Base-by-base conservation (phyloP, 1,284 basidiomycete species). In the Cutaneotrichosporon sp. region DNA sequence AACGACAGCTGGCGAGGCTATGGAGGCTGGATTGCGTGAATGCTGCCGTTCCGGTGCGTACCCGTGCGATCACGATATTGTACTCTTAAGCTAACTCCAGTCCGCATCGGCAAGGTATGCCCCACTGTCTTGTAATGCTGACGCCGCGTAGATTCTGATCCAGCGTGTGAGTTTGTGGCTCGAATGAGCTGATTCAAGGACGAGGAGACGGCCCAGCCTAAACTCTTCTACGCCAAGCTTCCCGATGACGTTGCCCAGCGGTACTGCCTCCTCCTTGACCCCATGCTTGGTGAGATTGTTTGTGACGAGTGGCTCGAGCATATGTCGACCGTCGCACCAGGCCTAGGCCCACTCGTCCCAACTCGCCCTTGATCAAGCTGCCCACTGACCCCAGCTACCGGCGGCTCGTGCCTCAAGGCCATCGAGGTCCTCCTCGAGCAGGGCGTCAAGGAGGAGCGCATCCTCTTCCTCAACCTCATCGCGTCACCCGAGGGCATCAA, bases 331-430 rank as follows among this genome's bases (percentile, higher is more conserved):
- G 26, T 26, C 26, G 26, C 26, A 26, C 26, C 26, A 26, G 26
- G 26, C 26, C 26, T 26, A 26, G 26, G 26, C 26, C 26, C 26
- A 26, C 2, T 26, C 26, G 26, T 26, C 26, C 26, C 26, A 26
- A 26, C 3, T 26, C 26, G 26, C 26, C 26, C 26, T 26, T 26
- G 26, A 26, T 3, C 26, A 26, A 26, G 26, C 26, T 26, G 26
- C 26, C 11, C 9, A 30, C 65, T 66, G 40, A 66, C 40, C 13
- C 9, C 69, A 94, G 94, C 96, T 0, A 99, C 96, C 0, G 96
- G 96, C 38, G 96, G 97, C 51, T 97, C 94, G 18, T 97, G 95
- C 3, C 94, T 97, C 81, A 97, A 98, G 80, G 96, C 96, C 0
- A 91, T 98, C 59, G 92, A 98, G 78, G 91, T 98, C 9, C 84